Percentiles rank a stretch among this genome's conserved stretches.
These are phyloP conservation scores for Lactarius trivialis DNA, from an alignment of 768 basidiomycete genomes.

Conservation along the genomic window DNA sequence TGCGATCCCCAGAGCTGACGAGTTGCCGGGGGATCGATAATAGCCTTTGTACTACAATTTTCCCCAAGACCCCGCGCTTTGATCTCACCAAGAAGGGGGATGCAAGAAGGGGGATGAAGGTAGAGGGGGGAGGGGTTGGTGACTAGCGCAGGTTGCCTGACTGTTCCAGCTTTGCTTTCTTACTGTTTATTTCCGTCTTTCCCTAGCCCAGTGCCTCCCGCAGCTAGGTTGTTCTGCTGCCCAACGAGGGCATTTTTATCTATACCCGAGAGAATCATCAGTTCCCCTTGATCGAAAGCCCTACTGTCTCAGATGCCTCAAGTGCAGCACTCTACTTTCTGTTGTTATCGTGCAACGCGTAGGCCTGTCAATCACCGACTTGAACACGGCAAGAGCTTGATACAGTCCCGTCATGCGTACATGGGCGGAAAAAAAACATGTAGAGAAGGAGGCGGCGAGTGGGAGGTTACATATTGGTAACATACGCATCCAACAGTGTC, in stretches of 20 bases:
- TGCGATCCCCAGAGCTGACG: not conserved
- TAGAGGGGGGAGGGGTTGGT: not conserved
- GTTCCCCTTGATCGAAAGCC: no score
- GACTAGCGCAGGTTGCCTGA: not conserved
- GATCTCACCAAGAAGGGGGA: not conserved
- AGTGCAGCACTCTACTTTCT: no score
- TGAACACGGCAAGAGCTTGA: not conserved
- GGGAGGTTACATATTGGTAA: not conserved
- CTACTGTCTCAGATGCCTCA: no score
- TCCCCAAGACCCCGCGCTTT: conserved; percentile 32
- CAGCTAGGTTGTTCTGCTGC: not conserved
- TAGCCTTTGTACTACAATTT: conserved; percentile 39
- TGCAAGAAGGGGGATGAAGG: not conserved
- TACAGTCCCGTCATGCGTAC: not conserved
- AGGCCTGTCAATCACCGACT: not conserved
- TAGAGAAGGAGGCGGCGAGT: not conserved
- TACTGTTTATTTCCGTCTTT: not conserved
- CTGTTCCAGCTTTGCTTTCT: not conserved
- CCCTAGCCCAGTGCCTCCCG: not conserved
- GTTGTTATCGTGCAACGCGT: not conserved
- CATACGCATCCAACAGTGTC: not conserved
- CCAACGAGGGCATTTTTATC: not conserved
- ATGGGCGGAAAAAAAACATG: not conserved
- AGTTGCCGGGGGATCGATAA: not conserved
- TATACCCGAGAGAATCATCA: no score